These are phyloP conservation scores for Termitomyces sp. DNA, from an alignment of 768 basidiomycete species.

Conservation along the genomic window DNA sequence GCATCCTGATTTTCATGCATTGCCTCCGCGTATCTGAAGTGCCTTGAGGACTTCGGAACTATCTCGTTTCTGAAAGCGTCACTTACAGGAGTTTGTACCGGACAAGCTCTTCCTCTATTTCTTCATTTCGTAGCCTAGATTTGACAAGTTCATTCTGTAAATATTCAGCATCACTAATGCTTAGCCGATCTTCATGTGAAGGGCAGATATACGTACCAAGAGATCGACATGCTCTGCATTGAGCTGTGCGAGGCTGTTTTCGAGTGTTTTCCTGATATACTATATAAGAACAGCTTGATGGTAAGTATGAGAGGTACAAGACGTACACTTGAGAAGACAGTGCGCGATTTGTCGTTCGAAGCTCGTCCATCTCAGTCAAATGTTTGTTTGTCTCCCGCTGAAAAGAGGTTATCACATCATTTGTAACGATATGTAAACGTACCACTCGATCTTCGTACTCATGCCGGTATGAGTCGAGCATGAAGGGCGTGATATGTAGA, in stretches of 20 bases:
- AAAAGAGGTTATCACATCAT: neutral
- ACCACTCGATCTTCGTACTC: slow-evolving; percentile 83
- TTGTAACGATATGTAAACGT: slow-evolving; percentile 12
- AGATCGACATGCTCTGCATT: slow-evolving; percentile 80
- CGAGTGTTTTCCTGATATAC: slow-evolving; percentile 65
- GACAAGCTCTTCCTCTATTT: slow-evolving; percentile 90
- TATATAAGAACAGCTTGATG: neutral
- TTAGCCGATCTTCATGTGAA: neutral
- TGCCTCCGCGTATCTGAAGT: slow-evolving; percentile 57
- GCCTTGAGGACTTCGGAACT: slow-evolving; percentile 3
- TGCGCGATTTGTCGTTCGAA: slow-evolving; percentile 74
- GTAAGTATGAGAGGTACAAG: neutral
- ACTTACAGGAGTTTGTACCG: slow-evolving; percentile 88
- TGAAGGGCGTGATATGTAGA: slow-evolving; percentile 88
- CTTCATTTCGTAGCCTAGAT: slow-evolving; percentile 83
- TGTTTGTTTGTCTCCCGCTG: slow-evolving; percentile 76
- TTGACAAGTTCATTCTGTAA: slow-evolving; percentile 87
- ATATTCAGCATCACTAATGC: neutral
- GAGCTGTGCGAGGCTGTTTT: slow-evolving; percentile 71
- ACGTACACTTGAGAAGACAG: slow-evolving; percentile 78
- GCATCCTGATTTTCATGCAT: slow-evolving; percentile 76
- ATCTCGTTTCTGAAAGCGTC: neutral
- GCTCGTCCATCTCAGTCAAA: slow-evolving; percentile 74
- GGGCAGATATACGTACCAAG: slow-evolving; percentile 36
- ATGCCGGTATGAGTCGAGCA: slow-evolving; percentile 85